Evolutionary conservation across 345 rosid species (phyloP).

Genomic region (Firmiana major): DNA sequence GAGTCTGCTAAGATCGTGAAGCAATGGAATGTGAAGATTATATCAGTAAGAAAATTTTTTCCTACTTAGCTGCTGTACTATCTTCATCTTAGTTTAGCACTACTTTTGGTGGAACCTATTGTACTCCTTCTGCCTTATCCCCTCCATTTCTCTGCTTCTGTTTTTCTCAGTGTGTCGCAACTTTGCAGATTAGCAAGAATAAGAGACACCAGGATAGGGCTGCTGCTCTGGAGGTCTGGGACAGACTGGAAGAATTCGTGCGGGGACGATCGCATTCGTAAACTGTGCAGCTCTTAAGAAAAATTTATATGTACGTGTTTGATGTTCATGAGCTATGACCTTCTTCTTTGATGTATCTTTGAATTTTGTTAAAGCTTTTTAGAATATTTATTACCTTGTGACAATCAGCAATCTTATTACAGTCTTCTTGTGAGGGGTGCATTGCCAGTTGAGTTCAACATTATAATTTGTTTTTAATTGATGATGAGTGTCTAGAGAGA

Average conservation of each 20-base stretch:
- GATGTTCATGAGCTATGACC: slow-evolving; percentile 7
- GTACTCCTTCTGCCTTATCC: background rate
- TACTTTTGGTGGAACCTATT: background rate
- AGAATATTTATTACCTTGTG: slow-evolving; percentile 5
- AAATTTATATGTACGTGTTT: slow-evolving; percentile 24
- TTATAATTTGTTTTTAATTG: background rate
- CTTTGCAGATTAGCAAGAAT: slow-evolving; percentile 87
- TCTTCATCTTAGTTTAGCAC: background rate
- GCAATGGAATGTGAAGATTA: slow-evolving; percentile 98
- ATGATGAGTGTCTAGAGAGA: background rate
- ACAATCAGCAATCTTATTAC: background rate
- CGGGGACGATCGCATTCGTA: slow-evolving; percentile 79
- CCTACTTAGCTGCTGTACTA: background rate
- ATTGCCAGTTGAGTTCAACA: background rate
- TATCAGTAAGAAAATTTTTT: slow-evolving; percentile 54
- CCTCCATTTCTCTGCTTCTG: background rate
- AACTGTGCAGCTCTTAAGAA: slow-evolving; percentile 18
- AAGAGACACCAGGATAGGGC: slow-evolving; percentile 93
- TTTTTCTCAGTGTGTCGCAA: slow-evolving; percentile 7
- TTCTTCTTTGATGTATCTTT: slow-evolving; percentile 4
- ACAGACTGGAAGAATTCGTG: slow-evolving; percentile 83
- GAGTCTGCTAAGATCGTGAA: slow-evolving; percentile 91
- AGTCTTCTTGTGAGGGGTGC: slow-evolving; percentile 3
- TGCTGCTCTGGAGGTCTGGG: slow-evolving; percentile 97
- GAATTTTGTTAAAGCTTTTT: slow-evolving; percentile 21